Percentiles rank a stretch among this genome's conserved stretches.
Evolutionary conservation across 306 rosid genomes (phyloP).

Genomic region (Purshia tridentata): DNA sequence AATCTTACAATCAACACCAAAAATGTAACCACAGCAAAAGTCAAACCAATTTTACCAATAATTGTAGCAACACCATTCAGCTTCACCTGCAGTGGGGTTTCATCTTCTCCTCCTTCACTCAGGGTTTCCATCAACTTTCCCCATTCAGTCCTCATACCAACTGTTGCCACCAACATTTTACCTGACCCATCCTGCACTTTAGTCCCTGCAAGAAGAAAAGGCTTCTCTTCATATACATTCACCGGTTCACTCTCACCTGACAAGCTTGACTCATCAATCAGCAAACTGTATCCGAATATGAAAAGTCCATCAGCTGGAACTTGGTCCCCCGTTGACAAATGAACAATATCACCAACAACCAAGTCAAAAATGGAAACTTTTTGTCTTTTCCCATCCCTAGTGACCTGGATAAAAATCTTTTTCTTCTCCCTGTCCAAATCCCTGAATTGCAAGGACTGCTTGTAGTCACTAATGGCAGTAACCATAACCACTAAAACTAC

Average conservation of each 20-base stretch:
- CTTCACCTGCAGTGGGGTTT: slow-evolving; percentile 97
- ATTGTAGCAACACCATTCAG: slow-evolving; percentile 92
- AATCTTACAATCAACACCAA: slow-evolving; percentile 59
- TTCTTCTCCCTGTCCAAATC: slow-evolving; percentile 86
- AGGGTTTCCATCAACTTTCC: slow-evolving; percentile 96
- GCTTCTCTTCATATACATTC: slow-evolving; percentile 47
- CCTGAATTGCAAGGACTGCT: slow-evolving; percentile 82
- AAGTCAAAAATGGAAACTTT: slow-evolving; percentile 72
- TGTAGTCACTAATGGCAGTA: slow-evolving; percentile 88
- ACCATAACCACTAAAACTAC: slow-evolving; percentile 74
- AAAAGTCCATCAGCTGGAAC: slow-evolving; percentile 96
- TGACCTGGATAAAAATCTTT: slow-evolving; percentile 78
- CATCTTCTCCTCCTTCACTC: slow-evolving; percentile 92
- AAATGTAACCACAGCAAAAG: slow-evolving; percentile 78
- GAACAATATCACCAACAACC: slow-evolving; percentile 89
- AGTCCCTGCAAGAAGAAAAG: slow-evolving; percentile 93
- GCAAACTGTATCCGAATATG: slow-evolving; percentile 67
- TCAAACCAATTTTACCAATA: slow-evolving; percentile 91
- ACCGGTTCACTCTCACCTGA: slow-evolving; percentile 97
- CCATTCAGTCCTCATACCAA: slow-evolving; percentile 99
- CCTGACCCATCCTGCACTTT: slow-evolving; percentile 97
- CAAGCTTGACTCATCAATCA: slow-evolving; percentile 87
- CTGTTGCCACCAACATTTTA: slow-evolving; percentile 84
- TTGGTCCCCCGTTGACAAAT: slow-evolving; percentile 82
- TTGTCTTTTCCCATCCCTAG: slow-evolving; percentile 70